Evolutionary conservation across 2,329 filamentous ascomycete species (phyloP).

Genomic region (Pseudocercospora cruenta): DNA sequence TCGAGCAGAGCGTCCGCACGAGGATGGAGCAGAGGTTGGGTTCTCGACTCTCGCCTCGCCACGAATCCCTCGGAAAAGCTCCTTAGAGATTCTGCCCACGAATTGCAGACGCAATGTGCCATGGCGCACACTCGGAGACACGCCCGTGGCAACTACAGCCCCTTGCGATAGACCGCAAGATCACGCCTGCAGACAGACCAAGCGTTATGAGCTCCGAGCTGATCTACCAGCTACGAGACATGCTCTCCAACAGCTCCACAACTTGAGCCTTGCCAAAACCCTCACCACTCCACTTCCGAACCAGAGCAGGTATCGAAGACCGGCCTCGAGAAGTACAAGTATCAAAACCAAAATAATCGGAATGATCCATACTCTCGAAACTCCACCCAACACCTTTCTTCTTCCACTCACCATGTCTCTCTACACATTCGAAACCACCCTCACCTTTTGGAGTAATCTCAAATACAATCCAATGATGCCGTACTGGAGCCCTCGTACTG

Average conservation of each 20-base stretch:
- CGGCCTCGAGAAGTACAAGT: background rate
- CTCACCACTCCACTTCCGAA: background rate
- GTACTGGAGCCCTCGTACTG: background rate
- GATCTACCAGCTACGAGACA: background rate
- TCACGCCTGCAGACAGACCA: background rate
- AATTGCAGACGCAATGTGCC: background rate
- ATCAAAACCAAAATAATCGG: background rate
- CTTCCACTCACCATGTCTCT: conserved; percentile 1
- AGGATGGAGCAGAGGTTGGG: background rate
- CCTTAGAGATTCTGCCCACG: background rate
- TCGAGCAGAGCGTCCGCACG: background rate
- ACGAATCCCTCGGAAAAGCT: background rate
- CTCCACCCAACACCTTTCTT: background rate
- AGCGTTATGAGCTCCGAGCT: background rate
- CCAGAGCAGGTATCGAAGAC: background rate
- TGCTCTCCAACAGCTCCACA: background rate
- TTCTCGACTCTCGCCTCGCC: background rate
- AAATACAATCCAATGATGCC: background rate
- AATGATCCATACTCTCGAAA: background rate
- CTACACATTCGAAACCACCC: background rate
- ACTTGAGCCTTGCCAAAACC: background rate
- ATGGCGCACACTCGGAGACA: background rate
- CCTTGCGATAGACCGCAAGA: background rate
- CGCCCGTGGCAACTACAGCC: background rate
- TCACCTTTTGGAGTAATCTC: background rate